Conservation (phyloP, 2,329 filamentous ascomycete species). For the Microdochium bolleyi region DNA sequence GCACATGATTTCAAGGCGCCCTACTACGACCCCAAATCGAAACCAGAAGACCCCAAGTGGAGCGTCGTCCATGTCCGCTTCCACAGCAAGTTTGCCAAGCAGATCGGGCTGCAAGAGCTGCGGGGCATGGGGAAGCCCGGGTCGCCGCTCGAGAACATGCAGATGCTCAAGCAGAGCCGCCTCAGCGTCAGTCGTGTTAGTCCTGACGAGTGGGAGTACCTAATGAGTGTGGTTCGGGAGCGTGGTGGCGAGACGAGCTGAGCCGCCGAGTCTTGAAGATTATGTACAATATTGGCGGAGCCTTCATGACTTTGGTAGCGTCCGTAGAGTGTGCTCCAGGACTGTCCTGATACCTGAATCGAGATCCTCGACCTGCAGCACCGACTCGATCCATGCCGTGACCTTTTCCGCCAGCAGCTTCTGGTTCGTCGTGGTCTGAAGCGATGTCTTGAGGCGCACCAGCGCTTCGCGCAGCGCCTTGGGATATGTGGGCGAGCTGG, state of each 20-base stretch:
- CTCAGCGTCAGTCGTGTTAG: conserved; percentile 71
- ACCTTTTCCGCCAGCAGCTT: conserved; percentile 38
- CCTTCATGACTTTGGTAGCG: conserved; percentile 16
- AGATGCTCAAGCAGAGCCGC: conserved; percentile 74
- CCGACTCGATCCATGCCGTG: conserved; percentile 43
- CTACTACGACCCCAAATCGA: conserved; percentile 78
- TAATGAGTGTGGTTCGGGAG: conserved; percentile 43
- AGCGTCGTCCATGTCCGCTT: conserved; percentile 85
- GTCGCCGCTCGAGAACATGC: conserved; percentile 62
- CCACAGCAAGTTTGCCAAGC: conserved; percentile 68
- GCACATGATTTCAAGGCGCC: conserved; percentile 65
- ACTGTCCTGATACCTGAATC: conserved; percentile 50
- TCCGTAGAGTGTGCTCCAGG: conserved; percentile 38
- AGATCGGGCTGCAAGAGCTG: conserved; percentile 64
- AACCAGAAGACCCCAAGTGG: conserved; percentile 68
- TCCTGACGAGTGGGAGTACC: conserved; percentile 55
- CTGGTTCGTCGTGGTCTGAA: conserved; percentile 37
- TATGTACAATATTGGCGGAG: conserved; percentile 2
- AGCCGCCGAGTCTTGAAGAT: not conserved
- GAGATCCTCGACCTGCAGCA: conserved; percentile 39
- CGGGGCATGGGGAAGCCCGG: conserved; percentile 51
- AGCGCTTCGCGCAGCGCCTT: conserved; percentile 60
- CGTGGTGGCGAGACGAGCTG: conserved; percentile 14
- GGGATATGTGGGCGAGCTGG: conserved; percentile 64
- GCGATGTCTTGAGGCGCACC: conserved; percentile 45